Evolutionary conservation across 2,329 filamentous ascomycete species (phyloP), one percentile per base, ranked within the genome.

Genomic region (Nothomitra cinnamomea): DNA sequence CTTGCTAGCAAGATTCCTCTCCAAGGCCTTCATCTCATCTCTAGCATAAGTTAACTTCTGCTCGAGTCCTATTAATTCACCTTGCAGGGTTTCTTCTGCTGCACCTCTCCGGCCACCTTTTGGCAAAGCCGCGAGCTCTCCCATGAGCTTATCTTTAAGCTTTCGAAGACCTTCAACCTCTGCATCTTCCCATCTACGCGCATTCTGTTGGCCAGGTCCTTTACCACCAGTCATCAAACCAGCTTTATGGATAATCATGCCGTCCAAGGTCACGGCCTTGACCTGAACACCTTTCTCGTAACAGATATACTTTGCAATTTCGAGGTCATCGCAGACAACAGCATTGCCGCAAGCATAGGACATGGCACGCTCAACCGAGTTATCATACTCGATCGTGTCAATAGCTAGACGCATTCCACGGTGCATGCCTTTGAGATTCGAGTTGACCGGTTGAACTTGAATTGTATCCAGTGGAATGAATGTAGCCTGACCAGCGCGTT

Each of bases 391-490:
- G 61, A 98, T 90, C 0, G 88, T 94, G 65, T 98, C 92, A 58
- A 98, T 94, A 0, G 90, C 94, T 55, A 95, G 77, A 6, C 90
- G 81, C 67, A 82, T 81, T 47, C 85, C 87, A 40, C 86, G 85
- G 54, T 86, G 77, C 65, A 95, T 83, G 25, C 88, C 87, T 68
- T 95, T 95, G 59, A 98, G 74, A 56, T 87, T 89, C 3, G 87
- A 85, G 64, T 94, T 94, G 56, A 92, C 79, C 10, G 87, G 82
- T 65, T 87, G 89, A 64, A 95, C 89, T 63, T 96, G 94, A 66
- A 98, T 95, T 52, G 94, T 95, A 71, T 98, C 92, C 17, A 98
- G 75, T 1, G 92, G 92, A 58, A 96, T 89, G 66, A 98, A 96
- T 1, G 87, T 95, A 69, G 92, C 87, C 55, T 89, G 87, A 5